Percentiles rank a stretch among this genome's conserved stretches.
Evolutionary conservation across 805 yeast genomes (phyloP).

Genomic region (Sugiyamaella chiloensis): DNA sequence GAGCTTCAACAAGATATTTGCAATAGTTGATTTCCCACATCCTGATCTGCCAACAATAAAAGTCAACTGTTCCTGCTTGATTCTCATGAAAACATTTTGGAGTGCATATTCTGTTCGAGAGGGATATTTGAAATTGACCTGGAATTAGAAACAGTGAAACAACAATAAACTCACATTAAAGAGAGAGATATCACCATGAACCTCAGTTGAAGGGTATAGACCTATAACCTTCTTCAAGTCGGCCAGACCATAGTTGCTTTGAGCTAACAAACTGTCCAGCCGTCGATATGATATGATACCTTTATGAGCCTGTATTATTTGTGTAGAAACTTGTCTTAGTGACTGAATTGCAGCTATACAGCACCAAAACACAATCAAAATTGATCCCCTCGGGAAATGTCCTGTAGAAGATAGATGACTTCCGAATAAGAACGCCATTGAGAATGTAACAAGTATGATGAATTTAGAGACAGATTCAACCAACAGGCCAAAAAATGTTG

Average conservation of each 20-base stretch:
- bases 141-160: neutral
- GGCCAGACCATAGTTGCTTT: no score
- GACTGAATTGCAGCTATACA: constrained; percentile 70
- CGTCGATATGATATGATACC: constrained; percentile 72
- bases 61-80: constrained; percentile 47
- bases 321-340: constrained; percentile 52
- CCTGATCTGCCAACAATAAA: constrained; percentile 88
- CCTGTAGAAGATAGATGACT: constrained; percentile 55
- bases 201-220: no score
- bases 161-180: neutral
- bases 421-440: constrained; percentile 94
- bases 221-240: no score
- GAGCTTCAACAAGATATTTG: constrained; percentile 57
- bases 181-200: constrained; percentile 20
- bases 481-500: constrained; percentile 45
- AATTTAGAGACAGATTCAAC: constrained; percentile 58
- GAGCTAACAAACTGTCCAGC: no score
- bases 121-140: constrained; percentile 55
- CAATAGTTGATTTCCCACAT: constrained; percentile 85
- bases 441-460: constrained; percentile 69
- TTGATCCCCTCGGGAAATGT: constrained; percentile 54
- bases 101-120: constrained; percentile 51
- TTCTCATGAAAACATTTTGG: constrained; percentile 42
- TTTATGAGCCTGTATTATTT: constrained; percentile 61
- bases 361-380: constrained; percentile 79